phyloP scores from a whole-genome alignment of 306 rosid species.

The Adenanthera pavonina region DNA sequence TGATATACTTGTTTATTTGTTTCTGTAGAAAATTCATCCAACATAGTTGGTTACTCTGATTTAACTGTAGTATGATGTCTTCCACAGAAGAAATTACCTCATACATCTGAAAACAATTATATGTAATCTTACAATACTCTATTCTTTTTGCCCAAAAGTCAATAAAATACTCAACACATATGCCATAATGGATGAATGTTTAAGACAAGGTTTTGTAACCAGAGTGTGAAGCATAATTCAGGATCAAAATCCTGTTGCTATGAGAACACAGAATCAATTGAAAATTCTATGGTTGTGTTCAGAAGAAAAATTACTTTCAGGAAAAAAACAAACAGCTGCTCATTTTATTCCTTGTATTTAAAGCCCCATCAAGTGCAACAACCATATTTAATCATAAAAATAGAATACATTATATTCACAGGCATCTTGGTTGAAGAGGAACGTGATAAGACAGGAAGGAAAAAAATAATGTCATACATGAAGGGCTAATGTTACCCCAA shows the following conservation, averaged over 20 bases:
- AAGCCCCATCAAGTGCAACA: slow-evolving; percentile 23
- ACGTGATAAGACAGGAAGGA: not conserved
- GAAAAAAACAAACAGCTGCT: not conserved
- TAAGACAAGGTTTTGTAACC: not conserved
- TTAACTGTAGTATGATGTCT: slow-evolving; percentile 3
- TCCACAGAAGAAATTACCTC: not conserved
- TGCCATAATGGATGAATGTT: not conserved
- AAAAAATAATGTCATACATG: slow-evolving; percentile 6
- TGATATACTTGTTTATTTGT: slow-evolving; percentile 4
- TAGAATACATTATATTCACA: slow-evolving; percentile 17
- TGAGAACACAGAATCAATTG: slow-evolving; percentile 20
- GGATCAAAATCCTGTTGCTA: slow-evolving; percentile 33
- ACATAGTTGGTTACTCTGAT: slow-evolving; percentile 19
- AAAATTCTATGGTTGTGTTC: slow-evolving; percentile 6
- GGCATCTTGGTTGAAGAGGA: not conserved
- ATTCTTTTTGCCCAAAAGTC: not conserved
- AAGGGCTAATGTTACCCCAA: not conserved
- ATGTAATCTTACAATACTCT: slow-evolving; percentile 8
- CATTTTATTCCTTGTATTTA: not conserved
- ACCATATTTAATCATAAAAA: slow-evolving; percentile 11
- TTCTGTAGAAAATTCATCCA: slow-evolving; percentile 22
- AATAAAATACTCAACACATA: slow-evolving; percentile 4
- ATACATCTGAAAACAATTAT: slow-evolving; percentile 15
- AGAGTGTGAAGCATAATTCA: not conserved
- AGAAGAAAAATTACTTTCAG: not conserved